Evolutionary conservation across 345 rosid species (phyloP).

Genomic region (Carallia pectinifolia): DNA sequence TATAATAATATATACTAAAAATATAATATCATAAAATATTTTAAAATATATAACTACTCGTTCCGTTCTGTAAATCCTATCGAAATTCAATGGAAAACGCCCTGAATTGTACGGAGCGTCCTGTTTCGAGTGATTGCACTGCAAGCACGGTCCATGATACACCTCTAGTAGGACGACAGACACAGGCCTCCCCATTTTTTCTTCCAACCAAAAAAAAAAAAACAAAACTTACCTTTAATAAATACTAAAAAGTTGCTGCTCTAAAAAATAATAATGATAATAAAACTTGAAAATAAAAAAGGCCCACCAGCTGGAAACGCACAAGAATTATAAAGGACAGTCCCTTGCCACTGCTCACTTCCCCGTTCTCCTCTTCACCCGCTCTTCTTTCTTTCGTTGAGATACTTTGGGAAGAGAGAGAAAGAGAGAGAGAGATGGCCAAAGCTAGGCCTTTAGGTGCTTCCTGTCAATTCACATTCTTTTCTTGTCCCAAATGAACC

Average conservation of each 20-base stretch:
- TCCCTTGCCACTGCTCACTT: neutral
- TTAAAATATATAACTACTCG: no score
- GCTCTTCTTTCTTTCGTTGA: neutral
- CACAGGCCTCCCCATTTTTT: constrained; percentile 3
- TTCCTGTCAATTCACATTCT: constrained; percentile 17
- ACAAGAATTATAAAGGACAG: constrained; percentile 17
- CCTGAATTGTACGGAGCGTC: constrained; percentile 17
- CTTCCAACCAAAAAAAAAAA: no score
- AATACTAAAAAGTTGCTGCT: no score
- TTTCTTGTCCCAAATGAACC: constrained; percentile 36
- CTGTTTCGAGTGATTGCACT: constrained; percentile 44
- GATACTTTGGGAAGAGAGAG: constrained; percentile 4
- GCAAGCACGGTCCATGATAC: constrained; percentile 43
- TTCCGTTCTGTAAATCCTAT: neutral
- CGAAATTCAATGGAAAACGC: neutral
- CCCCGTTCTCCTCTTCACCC: neutral
- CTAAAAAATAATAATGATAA: no score
- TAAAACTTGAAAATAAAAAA: neutral
- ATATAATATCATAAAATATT: neutral
- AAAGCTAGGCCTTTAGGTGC: constrained; percentile 20
- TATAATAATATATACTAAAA: no score
- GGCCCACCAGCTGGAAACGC: constrained; percentile 15
- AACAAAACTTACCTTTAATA: no score
- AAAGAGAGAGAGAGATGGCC: constrained; percentile 29
- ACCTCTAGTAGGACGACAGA: constrained; percentile 15